Base-by-base conservation (phyloP, 148 eudicot species). In the Camellia sinensis region DNA sequence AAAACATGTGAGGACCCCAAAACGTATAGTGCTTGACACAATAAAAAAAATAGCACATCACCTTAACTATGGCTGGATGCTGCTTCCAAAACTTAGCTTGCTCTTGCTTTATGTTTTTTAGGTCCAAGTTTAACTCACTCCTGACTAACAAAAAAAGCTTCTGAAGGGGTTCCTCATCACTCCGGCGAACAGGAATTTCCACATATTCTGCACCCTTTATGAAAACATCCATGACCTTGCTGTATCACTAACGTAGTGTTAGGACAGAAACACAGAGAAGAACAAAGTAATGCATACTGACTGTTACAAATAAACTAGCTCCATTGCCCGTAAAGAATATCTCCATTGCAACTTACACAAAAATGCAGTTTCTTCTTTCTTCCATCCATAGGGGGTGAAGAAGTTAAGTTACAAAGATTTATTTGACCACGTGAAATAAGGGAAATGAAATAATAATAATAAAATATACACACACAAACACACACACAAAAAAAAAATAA, bases 61-160 rank as follows among this genome's bases (percentile, higher is more conserved):
- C 99, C 97, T 95, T 95, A 61, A 93, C 97, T 71, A 92, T 79
- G 52, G 89, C 93, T 7, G 97, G 99, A 84, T 95, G 99, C 81
- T 95, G 99, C 92, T 95, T 95, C 95, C 95, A 89, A 88, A 93
- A 95, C 86, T 95, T 95, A 40, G 97, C 93, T 74, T 95, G 97
- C 83, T 95, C 99, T 85, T 95, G 97, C 77, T 89, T 95, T 19
- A 89, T 90, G 74, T 92, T 95, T 86, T 95, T 93, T 68, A 87
- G 86, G 84, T 93, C 99, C 76, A 95, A 71, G 76, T 93, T 93
- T 87, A 95, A 84, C 79, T 95, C 99, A 81, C 97, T 93, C 84
- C 94, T 90, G 68, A 95, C 97, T 66, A 89, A 73, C 81, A 89
- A 67, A 83, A 95, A 90, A 80, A 93, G 85, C 66, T 91, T 92